These are phyloP conservation scores for Puya raimondii DNA, from an alignment of 176 grass and related monocot genomes.

Conservation along the genomic window DNA sequence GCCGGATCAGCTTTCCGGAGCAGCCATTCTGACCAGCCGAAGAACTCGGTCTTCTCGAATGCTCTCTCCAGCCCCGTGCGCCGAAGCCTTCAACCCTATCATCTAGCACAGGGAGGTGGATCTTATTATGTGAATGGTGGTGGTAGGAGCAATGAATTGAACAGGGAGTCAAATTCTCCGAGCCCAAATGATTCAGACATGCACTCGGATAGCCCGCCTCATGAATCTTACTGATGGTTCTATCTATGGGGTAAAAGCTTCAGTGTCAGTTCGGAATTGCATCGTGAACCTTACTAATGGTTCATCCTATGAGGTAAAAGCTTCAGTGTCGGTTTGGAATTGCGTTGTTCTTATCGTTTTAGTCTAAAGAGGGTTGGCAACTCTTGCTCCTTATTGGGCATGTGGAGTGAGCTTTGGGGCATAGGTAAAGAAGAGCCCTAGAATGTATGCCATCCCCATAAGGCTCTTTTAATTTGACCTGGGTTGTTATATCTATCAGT, in stretches of 20 bases:
- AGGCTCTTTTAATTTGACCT: background rate
- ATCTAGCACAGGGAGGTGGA: conserved; percentile 45
- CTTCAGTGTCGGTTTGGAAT: background rate
- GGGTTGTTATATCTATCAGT: background rate
- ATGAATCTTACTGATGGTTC: conserved; percentile 13
- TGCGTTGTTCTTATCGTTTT: background rate
- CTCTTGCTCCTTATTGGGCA: background rate
- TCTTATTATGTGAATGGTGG: conserved; percentile 20
- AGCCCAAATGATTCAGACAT: conserved; percentile 45
- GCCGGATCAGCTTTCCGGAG: conserved; percentile 11
- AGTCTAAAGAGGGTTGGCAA: too few species aligned
- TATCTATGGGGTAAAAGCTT: background rate
- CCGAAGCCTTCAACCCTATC: conserved; percentile 49
- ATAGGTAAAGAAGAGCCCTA: background rate
- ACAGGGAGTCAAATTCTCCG: conserved; percentile 17
- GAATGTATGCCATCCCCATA: background rate
- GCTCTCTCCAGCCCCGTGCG: conserved; percentile 46
- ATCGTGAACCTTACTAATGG: conserved; percentile 7
- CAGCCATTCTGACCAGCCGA: conserved; percentile 19
- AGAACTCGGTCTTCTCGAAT: conserved; percentile 45
- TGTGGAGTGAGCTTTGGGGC: background rate
- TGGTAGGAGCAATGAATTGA: conserved; percentile 2
- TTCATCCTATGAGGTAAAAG: background rate
- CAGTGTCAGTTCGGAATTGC: background rate
- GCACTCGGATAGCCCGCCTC: conserved; percentile 46